A percentile compares a stretch with the other conserved stretches of the same genome.
These are phyloP conservation scores for Cyphellophora europaea DNA, from an alignment of 2,329 filamentous ascomycete genomes.

Conservation along the genomic window DNA sequence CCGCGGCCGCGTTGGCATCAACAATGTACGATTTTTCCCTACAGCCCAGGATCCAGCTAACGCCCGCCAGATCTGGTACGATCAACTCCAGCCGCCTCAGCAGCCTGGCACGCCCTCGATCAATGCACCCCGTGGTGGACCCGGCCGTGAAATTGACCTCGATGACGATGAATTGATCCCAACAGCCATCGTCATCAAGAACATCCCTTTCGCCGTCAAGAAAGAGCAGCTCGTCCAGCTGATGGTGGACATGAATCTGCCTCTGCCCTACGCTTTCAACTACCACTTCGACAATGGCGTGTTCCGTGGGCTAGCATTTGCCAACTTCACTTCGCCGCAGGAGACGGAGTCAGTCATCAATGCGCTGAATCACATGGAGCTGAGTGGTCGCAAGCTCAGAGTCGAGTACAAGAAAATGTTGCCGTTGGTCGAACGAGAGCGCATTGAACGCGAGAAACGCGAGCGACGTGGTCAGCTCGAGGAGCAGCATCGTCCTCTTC, in stretches of 20 bases:
- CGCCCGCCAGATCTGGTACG: constrained; percentile 51
- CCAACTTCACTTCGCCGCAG: constrained; percentile 92
- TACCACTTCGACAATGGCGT: constrained; percentile 99
- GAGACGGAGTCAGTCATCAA: constrained; percentile 91
- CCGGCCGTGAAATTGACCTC: constrained; percentile 30
- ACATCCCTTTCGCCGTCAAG: constrained; percentile 96
- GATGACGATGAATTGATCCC: constrained; percentile 81
- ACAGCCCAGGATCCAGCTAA: constrained; percentile 5
- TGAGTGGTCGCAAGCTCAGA: constrained; percentile 85
- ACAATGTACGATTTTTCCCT: constrained; percentile 53
- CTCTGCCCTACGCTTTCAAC: constrained; percentile 96
- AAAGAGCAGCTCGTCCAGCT: constrained; percentile 88
- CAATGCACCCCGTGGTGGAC: constrained; percentile 30
- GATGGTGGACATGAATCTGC: constrained; percentile 90
- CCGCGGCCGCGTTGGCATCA: constrained; percentile 53
- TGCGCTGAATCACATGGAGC: constrained; percentile 87
- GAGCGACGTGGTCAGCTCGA: constrained; percentile 92
- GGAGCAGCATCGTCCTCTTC: constrained; percentile 80
- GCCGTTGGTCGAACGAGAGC: constrained; percentile 82
- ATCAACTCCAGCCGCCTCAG: constrained; percentile 32
- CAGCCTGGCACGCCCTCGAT: constrained; percentile 36
- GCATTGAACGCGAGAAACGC: constrained; percentile 93
- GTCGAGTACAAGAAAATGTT: constrained; percentile 99
- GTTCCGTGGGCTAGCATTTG: constrained; percentile 90
- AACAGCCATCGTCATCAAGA: constrained; percentile 98